Conservation (phyloP, 305 asterid genomes). For the Fraxinus baroniana region DNA sequence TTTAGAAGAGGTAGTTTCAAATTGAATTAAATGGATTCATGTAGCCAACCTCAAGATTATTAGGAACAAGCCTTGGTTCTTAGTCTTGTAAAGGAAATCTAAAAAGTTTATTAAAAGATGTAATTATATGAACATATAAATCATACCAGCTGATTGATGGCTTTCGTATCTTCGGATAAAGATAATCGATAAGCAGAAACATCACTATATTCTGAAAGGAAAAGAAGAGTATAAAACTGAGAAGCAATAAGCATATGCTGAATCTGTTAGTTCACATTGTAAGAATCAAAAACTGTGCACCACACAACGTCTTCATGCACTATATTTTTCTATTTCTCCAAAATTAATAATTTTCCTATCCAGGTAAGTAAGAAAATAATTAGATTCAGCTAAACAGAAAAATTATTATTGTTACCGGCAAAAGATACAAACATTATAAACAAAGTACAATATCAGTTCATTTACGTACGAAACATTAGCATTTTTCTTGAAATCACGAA, state of each 20-base stretch:
- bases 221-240: constrained; percentile 20
- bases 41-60: background rate
- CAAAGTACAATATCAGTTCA: background rate
- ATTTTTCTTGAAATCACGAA: no score
- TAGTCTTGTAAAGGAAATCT: background rate
- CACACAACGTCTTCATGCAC: background rate
- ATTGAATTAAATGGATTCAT: background rate
- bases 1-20: background rate
- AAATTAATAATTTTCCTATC: no score
- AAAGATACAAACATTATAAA: background rate
- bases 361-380: no score
- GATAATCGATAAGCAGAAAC: constrained; percentile 95
- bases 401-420: background rate
- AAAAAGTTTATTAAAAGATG: background rate
- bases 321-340: background rate
- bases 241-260: background rate
- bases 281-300: background rate
- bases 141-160: constrained; percentile 85
- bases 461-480: no score
- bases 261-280: background rate
- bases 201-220: constrained; percentile 73
- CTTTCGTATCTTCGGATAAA: constrained; percentile 89
- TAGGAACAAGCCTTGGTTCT: background rate
- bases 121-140: background rate
- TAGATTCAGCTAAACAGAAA: no score